Base-by-base conservation (phyloP, 495 filamentous ascomycete species). In the Pyronema domesticum region DNA sequence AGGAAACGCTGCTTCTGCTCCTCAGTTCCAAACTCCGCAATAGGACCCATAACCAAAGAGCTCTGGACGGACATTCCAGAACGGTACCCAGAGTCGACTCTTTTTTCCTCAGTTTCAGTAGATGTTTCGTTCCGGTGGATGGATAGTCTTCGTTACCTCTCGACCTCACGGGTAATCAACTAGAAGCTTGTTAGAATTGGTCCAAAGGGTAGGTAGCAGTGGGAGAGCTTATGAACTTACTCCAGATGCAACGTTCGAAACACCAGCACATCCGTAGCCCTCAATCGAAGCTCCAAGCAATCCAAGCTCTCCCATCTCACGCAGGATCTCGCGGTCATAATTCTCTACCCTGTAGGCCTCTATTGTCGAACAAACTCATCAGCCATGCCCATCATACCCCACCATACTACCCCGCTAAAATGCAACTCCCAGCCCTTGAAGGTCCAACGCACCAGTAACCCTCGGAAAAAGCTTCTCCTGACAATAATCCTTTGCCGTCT, bases 21-120 rank as follows among this genome's bases (percentile, higher is more conserved):
- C 57, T 78, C 67, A 23, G 86, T 82, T 2, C 89, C 91, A 65
- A 91, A 94, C 58, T 96, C 86, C 63, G 93, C 52, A 65, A 98
- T 96, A n/a, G 82, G 85, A 13, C 87, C 89, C 93, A 98, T 98
- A 17, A 84, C 86, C 46, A 98, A 72, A 3, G 89, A 93, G 57
- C 83, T 88, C 69, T 98, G 91, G 9, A 98, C 91, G 13, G 85
- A 93, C 84, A 95, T 95, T 53, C 85, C 89, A 45, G 86, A 94
- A 11, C 91, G 80, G 68, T 98, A 98, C 39, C 91, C 91, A 46
- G 83, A 89, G 66, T 98, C 91, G 39, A 98, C 88, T 45, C 91
- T 60, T 40, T 19, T 17, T 46, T 14, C 36, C 34, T 3, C 33
- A 36, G 15, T 49, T 19, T 49, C 19, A 52, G 13, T 10, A 44